Conservation (phyloP, 805 yeast genomes). For the Wickerhamomyces strasburgensis region DNA sequence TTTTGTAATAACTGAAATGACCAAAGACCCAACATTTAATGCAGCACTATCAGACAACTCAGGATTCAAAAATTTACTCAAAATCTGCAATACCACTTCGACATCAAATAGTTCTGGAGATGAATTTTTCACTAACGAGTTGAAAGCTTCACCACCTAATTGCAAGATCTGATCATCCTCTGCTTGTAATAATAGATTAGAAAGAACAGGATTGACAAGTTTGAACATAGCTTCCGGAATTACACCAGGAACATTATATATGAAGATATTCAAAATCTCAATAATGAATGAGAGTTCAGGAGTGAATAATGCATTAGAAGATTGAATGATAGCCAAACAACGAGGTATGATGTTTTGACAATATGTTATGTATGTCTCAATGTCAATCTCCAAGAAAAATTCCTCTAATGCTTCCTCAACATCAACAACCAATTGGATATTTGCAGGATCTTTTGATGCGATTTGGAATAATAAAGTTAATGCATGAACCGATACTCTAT, state of each 20-base stretch:
- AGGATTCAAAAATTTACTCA: conserved; percentile 68
- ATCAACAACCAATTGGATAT: conserved; percentile 62
- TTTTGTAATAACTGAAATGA: conserved; percentile 52
- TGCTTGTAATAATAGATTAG: conserved; percentile 31
- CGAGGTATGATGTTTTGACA: conserved; percentile 51
- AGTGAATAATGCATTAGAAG: conserved; percentile 41
- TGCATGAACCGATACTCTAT: conserved; percentile 28
- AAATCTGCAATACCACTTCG: conserved; percentile 48
- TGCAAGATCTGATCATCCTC: conserved; percentile 78
- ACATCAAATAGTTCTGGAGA: conserved; percentile 16
- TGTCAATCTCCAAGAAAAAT: conserved; percentile 44
- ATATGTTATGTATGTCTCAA: conserved; percentile 39
- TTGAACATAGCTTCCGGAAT: conserved; percentile 38
- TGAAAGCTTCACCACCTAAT: conserved; percentile 69
- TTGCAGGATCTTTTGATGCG: conserved; percentile 69
- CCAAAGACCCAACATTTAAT: conserved; percentile 63
- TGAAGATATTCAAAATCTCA: conserved; percentile 47
- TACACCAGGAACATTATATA: conserved; percentile 38
- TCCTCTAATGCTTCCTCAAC: conserved; percentile 64
- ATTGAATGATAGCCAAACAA: conserved; percentile 35
- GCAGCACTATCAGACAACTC: conserved; percentile 76
- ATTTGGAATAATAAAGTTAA: conserved; percentile 56
- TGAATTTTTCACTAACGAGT: conserved; percentile 45
- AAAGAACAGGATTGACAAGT: conserved; percentile 38
- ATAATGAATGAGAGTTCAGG: conserved; percentile 56